Evolutionary conservation across 2,329 filamentous ascomycete genomes (phyloP), one percentile per base, ranked within the genome.

Genomic region (Cercospora zeae-maydis): DNA sequence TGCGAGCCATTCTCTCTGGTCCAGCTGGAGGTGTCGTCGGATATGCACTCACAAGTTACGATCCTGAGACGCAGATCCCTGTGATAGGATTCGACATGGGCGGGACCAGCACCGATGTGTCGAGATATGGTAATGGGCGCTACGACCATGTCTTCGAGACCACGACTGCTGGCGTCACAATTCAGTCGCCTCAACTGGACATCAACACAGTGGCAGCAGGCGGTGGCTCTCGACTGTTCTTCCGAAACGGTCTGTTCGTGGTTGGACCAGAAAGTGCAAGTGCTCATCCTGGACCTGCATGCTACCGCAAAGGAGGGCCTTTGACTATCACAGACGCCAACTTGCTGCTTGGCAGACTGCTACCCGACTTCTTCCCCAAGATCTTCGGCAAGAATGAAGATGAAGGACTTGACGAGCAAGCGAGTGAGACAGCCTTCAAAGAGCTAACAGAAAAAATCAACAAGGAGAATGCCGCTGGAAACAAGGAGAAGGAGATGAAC

Each of bases 51-150:
- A 97, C 93, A 0, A 95, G 90, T 1, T 97, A 95, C 74, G 93
- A 97, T 68, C 84, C 88, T 0, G 81, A 89, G 56, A 95, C 91
- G 3, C 90, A 87, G 73, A 91, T 86, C 0, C 92, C 92, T 0
- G 90, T 97, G 3, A 96, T 97, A 71, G 93, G 93, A 0, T 97
- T 97, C 72, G 93, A 97, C 70, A 97, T 97, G 93, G 92, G 92
- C 37, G 93, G 93, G 10, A 97, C 93, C 0, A 93, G 88, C 62
- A 97, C 93, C 0, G 93, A 97, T 75, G 91, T 96, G 9, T 96
- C 91, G 34, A 83, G 93, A 54, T 97, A 93, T 70, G 75, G 75
- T 2, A 86, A 89, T 59, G 93, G 93, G 14, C 83, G 91, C 59
- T 93, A 96, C 71, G 93, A 96, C 71, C 93, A 97, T 71, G 92